Evolutionary conservation across 257 asterid genomes (phyloP), one percentile per base, ranked within the genome.

Genomic region (Hygrophila difformis): DNA sequence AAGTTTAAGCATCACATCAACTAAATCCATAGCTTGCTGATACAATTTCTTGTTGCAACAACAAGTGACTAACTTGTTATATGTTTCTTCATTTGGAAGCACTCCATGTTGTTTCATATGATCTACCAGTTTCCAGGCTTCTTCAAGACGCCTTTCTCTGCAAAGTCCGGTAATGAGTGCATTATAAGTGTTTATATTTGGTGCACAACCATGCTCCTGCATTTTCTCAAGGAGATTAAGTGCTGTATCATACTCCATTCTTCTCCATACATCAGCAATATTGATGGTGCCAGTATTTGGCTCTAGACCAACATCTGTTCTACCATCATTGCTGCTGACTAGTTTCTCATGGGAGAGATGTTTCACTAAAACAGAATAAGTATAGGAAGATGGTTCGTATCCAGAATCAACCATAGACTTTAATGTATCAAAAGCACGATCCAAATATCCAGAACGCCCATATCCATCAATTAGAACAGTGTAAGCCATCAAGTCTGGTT

Each of bases 391-490:
- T 44, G 94, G 94, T 59, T 74, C 82, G 36, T 35, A 65, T 45
- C 83, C 83, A 53, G 80, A 73, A 47, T 50, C 69, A 48, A 70
- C 54, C 94, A 84, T 72, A 44, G 68, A 66, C 62, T 65, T 77
- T 31, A 80, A 69, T 43, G 66, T 57, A 56, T 61, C 62, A 68
- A 80, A 74, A 39, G 85, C 77, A 22, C 44, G 70, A 56, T 62
- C 65, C 28, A 75, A 22, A 39, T 61, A 59, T n/a, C 94, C 78
- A 34, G 67, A 44, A 36, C 83, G 85, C 49, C 88, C 93, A 63
- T 74, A 80, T 22, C 93, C 84, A 66, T 84, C 94, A 41, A 84
- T 76, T 40, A 79, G 57, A 49, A 61, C 93, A 19, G 88, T 80
- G 62, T 62, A 84, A 8, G 78, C 63, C 69, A 56, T 74, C 67